Percentiles rank a stretch among this genome's conserved stretches.
Evolutionary conservation across 2,329 filamentous ascomycete species (phyloP).

Genomic region (Geoglossum cookeanum): DNA sequence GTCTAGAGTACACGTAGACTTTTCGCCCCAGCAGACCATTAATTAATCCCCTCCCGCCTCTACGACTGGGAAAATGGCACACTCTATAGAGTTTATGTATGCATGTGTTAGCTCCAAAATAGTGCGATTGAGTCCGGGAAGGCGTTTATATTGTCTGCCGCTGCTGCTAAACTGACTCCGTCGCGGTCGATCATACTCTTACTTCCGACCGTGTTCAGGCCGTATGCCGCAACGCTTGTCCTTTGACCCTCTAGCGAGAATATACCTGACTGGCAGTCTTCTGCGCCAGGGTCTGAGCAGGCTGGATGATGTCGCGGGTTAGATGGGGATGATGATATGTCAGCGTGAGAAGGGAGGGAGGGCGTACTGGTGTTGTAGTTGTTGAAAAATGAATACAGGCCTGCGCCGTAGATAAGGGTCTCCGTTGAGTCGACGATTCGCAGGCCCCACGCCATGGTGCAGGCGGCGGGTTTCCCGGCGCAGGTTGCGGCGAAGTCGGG

Average conservation of each 20-base stretch:
- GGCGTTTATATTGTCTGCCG: slow-evolving; percentile 27
- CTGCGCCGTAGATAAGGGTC: slow-evolving; percentile 41
- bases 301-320: not conserved
- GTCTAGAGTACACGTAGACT: too few relatives aligned
- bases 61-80: too few relatives aligned
- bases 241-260: slow-evolving; percentile 25
- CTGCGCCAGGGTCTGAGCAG: slow-evolving; percentile 21
- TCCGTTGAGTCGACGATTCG: slow-evolving; percentile 37
- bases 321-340: too few relatives aligned
- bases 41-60: too few relatives aligned
- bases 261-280: slow-evolving; percentile 30
- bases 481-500: slow-evolving; percentile 15
- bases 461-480: slow-evolving; percentile 16
- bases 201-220: slow-evolving; percentile 27
- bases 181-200: slow-evolving; percentile 27
- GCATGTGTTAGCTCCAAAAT: slow-evolving; percentile 14
- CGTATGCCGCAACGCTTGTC: slow-evolving; percentile 23
- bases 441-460: slow-evolving; percentile 45
- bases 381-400: slow-evolving; percentile 49
- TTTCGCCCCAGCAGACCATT: too few relatives aligned
- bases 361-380: slow-evolving; percentile 32
- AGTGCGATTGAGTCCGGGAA: slow-evolving; percentile 25
- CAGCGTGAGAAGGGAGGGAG: not conserved
- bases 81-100: too few relatives aligned
- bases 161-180: slow-evolving; percentile 23